Evolutionary conservation across 345 rosid species (phyloP), one percentile per base, ranked within the genome.

Genomic region (Brassica juncea): DNA sequence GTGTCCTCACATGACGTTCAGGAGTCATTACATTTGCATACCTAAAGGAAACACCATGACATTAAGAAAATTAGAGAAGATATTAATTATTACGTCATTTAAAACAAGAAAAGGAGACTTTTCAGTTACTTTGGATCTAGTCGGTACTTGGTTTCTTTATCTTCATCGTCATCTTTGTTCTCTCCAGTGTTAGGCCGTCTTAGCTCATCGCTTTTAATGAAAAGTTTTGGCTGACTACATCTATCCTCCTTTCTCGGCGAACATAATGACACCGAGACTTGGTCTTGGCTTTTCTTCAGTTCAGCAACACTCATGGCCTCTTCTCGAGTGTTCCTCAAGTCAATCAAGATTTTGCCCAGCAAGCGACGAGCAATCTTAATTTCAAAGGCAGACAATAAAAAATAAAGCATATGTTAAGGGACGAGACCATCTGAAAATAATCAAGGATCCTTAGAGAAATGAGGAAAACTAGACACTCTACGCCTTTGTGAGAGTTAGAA

Each of bases 1-100:
- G 97, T 21, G 98, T 96, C 62, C 98, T 89, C 66, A 96, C 91
- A 73, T 96, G 99, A 55, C 98, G 97, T 70, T 94, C 99, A 28
- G 99, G 99, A n/a, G 94, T 91, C 89, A 71, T 92, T 77, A 96
- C 99, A 86, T 93, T 94, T 61, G 99, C 99, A 78, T 96, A 96
- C 88, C 99, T 96, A 72, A 74, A 60, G 16, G n/a, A 19, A 21
- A 71, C n/a, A 47, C 27, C 1, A 59, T 32, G 69, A 65, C 12
- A 34, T 57, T 44, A 65, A 69, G 68, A 79, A 64, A 66, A 71
- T 37, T 1, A 64, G 31, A 16, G 10, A 68, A 81, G 65, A 59
- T 35, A 42, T 39, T 12, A 35, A 35, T 25, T 25, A 59, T 10
- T 52, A 47, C 5, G 32, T 25, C 31, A 59, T 4, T 4, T n/a